Percentiles rank a stretch among this genome's conserved stretches.
phyloP scores from a whole-genome alignment of 371 early-diverging fungal genomes.

The Mortierella sp. region DNA sequence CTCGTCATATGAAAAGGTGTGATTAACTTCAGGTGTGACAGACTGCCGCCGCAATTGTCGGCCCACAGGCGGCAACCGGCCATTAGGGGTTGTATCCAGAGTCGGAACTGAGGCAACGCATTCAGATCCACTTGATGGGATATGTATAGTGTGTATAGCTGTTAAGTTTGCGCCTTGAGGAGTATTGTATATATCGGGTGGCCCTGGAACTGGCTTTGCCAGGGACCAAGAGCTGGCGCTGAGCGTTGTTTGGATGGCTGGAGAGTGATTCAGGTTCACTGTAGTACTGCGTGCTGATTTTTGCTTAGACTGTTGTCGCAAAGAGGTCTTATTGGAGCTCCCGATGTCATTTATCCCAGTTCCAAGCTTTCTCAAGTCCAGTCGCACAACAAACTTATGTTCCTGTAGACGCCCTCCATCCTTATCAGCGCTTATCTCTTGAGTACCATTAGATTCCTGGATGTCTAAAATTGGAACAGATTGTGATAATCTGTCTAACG shows the following conservation, averaged over 20 bases:
- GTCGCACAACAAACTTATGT: constrained; percentile 24
- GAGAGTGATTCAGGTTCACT: not conserved
- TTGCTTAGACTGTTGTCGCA: constrained; percentile 2
- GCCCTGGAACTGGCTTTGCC: not conserved
- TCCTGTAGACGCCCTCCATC: not conserved
- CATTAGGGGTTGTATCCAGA: too few relatives aligned
- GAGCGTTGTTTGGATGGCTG: constrained; percentile 11
- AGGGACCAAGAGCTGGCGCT: constrained; percentile 13
- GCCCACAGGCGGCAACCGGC: not conserved
- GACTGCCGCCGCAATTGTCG: not conserved
- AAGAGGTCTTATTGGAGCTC: constrained; percentile 4
- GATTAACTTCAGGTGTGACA: not conserved
- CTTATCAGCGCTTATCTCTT: not conserved
- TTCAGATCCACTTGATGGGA: not conserved
- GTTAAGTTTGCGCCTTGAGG: not conserved
- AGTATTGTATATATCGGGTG: not conserved
- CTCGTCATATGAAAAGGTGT: not conserved
- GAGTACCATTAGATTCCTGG: not conserved
- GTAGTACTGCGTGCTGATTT: not conserved
- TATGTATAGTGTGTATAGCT: not conserved
- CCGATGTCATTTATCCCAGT: not conserved
- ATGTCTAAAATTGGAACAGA: not conserved
- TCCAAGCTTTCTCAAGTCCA: constrained; percentile 36
- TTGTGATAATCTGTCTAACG: not conserved
- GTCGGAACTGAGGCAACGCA: too few relatives aligned